Conservation (phyloP, 2,329 filamentous ascomycete genomes). For the Harringtonia lauricola region DNA sequence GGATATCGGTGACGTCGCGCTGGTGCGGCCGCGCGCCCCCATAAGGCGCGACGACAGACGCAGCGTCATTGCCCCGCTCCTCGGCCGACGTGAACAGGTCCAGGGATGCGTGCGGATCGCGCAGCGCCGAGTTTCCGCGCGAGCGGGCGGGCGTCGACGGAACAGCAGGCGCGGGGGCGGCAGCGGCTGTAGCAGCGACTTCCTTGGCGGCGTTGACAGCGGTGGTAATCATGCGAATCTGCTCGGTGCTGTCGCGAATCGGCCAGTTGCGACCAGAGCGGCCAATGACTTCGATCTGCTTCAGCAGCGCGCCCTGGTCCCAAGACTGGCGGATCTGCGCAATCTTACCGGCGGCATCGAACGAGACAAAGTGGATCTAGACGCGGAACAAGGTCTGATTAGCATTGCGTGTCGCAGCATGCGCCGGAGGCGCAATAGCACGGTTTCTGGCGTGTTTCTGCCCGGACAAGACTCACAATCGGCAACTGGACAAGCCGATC, state of each 20-base stretch:
- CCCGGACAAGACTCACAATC: slow-evolving; percentile 62
- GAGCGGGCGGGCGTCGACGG: slow-evolving; percentile 30
- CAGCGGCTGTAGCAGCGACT: slow-evolving; percentile 13
- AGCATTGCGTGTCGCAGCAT: no score
- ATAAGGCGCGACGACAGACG: slow-evolving; percentile 47
- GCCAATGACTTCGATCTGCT: slow-evolving; percentile 89
- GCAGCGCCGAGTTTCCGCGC: slow-evolving; percentile 39
- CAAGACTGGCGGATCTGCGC: slow-evolving; percentile 79
- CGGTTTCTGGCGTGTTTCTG: no score
- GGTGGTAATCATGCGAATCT: slow-evolving; percentile 62
- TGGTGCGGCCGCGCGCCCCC: slow-evolving; percentile 49
- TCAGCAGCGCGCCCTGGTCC: slow-evolving; percentile 90
- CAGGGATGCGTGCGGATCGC: slow-evolving; percentile 60
- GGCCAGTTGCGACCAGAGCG: slow-evolving; percentile 89
- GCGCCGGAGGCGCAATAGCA: neutral
- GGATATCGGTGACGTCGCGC: slow-evolving; percentile 65
- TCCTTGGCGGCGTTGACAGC: slow-evolving; percentile 47
- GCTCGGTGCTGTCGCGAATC: slow-evolving; percentile 76
- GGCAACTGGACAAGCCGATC: slow-evolving; percentile 71
- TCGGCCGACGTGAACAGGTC: slow-evolving; percentile 62
- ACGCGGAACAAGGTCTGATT: neutral
- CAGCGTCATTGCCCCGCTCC: slow-evolving; percentile 30
- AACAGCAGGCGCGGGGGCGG: slow-evolving; percentile 20
- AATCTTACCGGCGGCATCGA: slow-evolving; percentile 69
- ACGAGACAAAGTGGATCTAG: slow-evolving; percentile 80